Evolutionary conservation across 768 basidiomycete genomes (phyloP).

Genomic region (Leucosporidium yakuticum): DNA sequence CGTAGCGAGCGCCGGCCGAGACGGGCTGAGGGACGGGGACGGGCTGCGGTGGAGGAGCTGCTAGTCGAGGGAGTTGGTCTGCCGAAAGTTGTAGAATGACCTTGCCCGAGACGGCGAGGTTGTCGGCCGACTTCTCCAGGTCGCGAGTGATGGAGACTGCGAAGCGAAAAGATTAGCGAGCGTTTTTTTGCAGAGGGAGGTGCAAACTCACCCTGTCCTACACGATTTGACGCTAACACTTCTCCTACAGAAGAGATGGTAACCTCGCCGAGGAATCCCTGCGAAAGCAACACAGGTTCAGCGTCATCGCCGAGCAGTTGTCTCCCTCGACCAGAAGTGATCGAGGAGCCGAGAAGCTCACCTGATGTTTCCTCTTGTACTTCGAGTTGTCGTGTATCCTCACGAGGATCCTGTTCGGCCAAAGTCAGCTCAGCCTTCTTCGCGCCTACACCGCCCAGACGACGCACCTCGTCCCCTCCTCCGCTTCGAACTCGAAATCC

Average conservation of each 20-base stretch:
- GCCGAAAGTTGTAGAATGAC: slow-evolving; percentile 10
- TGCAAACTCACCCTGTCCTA: slow-evolving; percentile 6
- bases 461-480: slow-evolving; percentile 4
- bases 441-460: no score
- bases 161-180: neutral
- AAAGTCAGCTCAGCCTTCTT: neutral
- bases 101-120: slow-evolving; percentile 26
- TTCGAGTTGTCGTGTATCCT: slow-evolving; percentile 23
- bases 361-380: slow-evolving; percentile 20
- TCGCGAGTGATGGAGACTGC: slow-evolving; percentile 8
- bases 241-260: slow-evolving; percentile 17
- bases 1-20: neutral
- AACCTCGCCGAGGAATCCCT: slow-evolving; percentile 33
- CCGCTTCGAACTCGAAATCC: slow-evolving; percentile 7
- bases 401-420: neutral
- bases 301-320: neutral
- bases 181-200: neutral
- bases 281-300: neutral
- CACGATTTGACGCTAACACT: slow-evolving; percentile 1
- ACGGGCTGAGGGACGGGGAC: neutral
- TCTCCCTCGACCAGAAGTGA: no score
- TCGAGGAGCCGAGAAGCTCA: neutral
- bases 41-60: neutral
- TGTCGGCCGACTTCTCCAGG: slow-evolving; percentile 26
- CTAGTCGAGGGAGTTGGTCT: neutral